Base-by-base conservation (phyloP, 345 rosid species). In the Eucalyptus pauciflora region DNA sequence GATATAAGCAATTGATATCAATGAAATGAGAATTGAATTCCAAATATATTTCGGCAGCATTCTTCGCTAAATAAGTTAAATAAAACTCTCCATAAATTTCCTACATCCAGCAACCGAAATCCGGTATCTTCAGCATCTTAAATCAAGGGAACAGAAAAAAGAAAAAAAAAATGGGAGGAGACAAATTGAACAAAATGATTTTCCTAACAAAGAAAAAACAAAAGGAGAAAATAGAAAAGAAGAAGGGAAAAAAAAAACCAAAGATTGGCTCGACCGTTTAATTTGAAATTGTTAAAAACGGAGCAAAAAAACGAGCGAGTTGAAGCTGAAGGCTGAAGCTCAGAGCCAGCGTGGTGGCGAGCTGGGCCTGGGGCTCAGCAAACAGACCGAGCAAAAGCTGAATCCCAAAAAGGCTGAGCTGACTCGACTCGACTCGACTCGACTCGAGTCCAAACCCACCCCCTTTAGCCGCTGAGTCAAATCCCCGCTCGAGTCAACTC, bases 61-160 rank as follows among this genome's bases (percentile, higher is more conserved):
- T 31, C 41, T 67, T 15, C 3, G 2, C 22, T 31, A 5, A 16
- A 16, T 33, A 8, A 17, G 5, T 33, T 10, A 1, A 6, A 1
- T 2, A 37, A 20, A 20, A 10, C 14, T 71, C 27, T 71, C 2
- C 1, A 10, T 10, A 37, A 71, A 18, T 71, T 71, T 37, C 4
- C 0, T 37, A 33, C 2, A 5, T 20, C 2, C 7, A 0, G 7
- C 4, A 5, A 1, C 1, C 1, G 1, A 10, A 60, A 60, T 0
- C 3, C 7, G 0, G 1, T 17, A 69, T 69, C 7, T 33, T 2
- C 2, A 18, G 8, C 1, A 37, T 33, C 4, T 33, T 71, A 71
- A 33, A 71, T 17, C 33, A 3, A 69, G 1, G 7, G 2, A 71
- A 71, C 0, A 2, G 7, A 33, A 69, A 10, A 25, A 2, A 2